Evolutionary conservation across 768 basidiomycete genomes (phyloP).

Genomic region (Kwoniella botswanensis): DNA sequence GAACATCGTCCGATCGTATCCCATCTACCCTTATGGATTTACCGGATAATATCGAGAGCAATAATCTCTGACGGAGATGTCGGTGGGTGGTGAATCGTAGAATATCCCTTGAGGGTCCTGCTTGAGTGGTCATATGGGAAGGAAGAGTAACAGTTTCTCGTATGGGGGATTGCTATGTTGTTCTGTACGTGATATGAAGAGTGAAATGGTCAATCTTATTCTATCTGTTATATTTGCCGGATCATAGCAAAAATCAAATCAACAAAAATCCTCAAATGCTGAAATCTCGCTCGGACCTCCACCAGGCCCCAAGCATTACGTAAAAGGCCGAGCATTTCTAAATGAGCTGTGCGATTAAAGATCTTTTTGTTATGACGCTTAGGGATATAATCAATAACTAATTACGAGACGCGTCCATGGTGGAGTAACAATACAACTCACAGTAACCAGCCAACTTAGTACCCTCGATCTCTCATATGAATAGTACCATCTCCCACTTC

Average conservation of each 20-base stretch:
- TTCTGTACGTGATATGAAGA: no score
- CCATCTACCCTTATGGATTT: conserved; percentile 80
- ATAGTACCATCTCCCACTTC: neutral
- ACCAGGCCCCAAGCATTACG: neutral
- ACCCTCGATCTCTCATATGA: conserved; percentile 1
- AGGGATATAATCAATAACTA: neutral
- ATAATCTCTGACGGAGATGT: conserved; percentile 79
- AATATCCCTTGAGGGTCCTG: conserved; percentile 36
- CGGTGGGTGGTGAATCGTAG: conserved; percentile 68
- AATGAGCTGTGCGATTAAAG: neutral
- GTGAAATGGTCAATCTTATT: neutral
- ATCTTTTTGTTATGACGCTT: neutral
- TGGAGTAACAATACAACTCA: neutral
- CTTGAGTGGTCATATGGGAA: conserved; percentile 10
- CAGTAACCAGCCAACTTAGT: neutral
- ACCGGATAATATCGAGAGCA: conserved; percentile 87
- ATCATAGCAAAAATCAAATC: neutral
- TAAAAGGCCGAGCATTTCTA: neutral
- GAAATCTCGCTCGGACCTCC: neutral
- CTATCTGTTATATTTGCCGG: no score
- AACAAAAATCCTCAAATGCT: neutral
- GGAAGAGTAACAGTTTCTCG: neutral
- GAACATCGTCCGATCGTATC: conserved; percentile 88
- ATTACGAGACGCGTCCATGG: neutral
- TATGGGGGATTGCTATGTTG: neutral